Evolutionary conservation across 1,284 basidiomycete genomes (phyloP), one percentile per base, ranked within the genome.

Genomic region (Ceratobasidium sp.): DNA sequence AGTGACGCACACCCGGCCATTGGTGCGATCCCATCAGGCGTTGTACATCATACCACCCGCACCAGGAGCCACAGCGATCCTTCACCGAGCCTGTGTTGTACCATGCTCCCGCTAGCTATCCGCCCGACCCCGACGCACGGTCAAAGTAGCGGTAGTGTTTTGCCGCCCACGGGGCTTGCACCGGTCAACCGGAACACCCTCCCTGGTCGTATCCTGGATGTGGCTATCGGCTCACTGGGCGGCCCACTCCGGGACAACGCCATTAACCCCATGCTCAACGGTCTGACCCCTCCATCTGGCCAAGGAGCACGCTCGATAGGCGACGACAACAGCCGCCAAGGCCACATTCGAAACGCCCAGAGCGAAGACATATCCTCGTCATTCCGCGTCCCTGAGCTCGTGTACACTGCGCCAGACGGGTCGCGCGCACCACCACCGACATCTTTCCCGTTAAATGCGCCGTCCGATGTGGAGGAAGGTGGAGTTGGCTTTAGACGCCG

Each of bases 351-450:
- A 26, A 60, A 71, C 26, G 80, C 80, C 26, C 80, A 78, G 68
- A 81, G 82, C 61, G 81, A 81, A 79, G 82, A 80, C 67, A 28
- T 79, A 12, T 63, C 68, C 10, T 70, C 55, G n/a, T 23, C 56
- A 3, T 64, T 39, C 49, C 23, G 70, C 51, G 7, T 39, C 40
- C 28, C 63, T 66, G 73, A 71, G 28, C 15, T 39, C 10, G 42
- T 67, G 78, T 61, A 67, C 70, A 80, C 78, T 26, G 67, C 53
- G 26, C 60, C 75, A 18, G 81, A 80, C 51, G 81, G 81, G 4
- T 80, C 79, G 13, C 80, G 80, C n/a, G 77, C 79, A 2, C 81
- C 81, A 10, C 66, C 79, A 3, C 51, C 71, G 13, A 75, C 64
- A 40, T 73, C 70, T 64, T 78, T 81, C 46, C 81, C 80, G 18